These are phyloP conservation scores for Aspergillus awamori DNA, from an alignment of 2,329 filamentous ascomycete genomes.

Conservation along the genomic window DNA sequence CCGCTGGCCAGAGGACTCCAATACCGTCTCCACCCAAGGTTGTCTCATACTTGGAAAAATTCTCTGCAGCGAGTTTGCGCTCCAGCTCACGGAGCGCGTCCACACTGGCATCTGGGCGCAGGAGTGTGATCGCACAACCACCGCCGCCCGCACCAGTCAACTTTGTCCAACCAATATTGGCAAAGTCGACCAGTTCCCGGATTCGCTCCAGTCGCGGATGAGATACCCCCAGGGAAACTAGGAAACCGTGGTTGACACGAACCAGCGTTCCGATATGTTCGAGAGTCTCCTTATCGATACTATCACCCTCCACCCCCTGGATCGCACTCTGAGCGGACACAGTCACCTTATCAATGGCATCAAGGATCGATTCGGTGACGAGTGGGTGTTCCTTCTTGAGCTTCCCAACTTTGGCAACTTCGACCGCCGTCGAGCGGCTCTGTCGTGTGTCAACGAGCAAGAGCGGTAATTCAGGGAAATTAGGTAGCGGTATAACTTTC, in stretches of 20 bases:
- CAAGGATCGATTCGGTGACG: slow-evolving; percentile 77
- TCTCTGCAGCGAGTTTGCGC: slow-evolving; percentile 66
- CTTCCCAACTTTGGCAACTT: slow-evolving; percentile 82
- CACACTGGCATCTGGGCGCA: slow-evolving; percentile 66
- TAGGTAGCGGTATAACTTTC: slow-evolving; percentile 72
- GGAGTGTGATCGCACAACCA: slow-evolving; percentile 89
- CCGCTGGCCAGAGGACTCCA: slow-evolving; percentile 89
- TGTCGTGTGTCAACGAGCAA: slow-evolving; percentile 88
- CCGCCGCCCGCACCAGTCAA: slow-evolving; percentile 94
- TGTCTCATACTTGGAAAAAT: slow-evolving; percentile 83
- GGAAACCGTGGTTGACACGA: slow-evolving; percentile 87
- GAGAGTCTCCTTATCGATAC: slow-evolving; percentile 64
- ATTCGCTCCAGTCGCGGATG: slow-evolving; percentile 91
- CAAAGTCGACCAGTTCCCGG: slow-evolving; percentile 84
- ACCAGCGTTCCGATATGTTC: slow-evolving; percentile 82
- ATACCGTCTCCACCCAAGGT: slow-evolving; percentile 92
- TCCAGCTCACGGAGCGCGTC: slow-evolving; percentile 67
- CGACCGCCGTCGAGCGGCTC: slow-evolving; percentile 78
- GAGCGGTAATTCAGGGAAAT: slow-evolving; percentile 89
- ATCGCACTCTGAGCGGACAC: slow-evolving; percentile 60
- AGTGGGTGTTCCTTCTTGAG: slow-evolving; percentile 73
- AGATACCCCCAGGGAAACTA: slow-evolving; percentile 90
- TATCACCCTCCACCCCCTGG: slow-evolving; percentile 67
- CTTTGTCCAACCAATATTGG: slow-evolving; percentile 94
- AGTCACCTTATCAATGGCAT: slow-evolving; percentile 73